A percentile compares a stretch with the other conserved stretches of the same genome.
Evolutionary conservation across 2,329 filamentous ascomycete genomes (phyloP).

Genomic region (Paecilomyces sp.): DNA sequence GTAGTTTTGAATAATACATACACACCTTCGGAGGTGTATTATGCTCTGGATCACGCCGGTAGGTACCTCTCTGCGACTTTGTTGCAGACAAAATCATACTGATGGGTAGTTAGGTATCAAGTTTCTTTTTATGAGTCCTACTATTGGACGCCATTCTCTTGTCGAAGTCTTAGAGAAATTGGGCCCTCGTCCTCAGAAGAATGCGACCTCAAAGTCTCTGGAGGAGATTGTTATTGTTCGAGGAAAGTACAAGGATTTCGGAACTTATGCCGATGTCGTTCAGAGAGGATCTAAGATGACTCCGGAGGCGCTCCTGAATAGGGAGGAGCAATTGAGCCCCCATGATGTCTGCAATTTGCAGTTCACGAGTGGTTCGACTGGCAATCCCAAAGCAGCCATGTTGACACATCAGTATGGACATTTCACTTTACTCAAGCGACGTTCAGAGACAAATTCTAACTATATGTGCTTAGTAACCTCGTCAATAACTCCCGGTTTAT

Average conservation of each 20-base stretch:
- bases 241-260: constrained; percentile 48
- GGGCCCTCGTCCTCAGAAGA: constrained; percentile 16
- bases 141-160: constrained; percentile 61
- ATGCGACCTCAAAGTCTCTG: constrained; percentile 28
- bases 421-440: background rate
- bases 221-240: constrained; percentile 55
- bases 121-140: constrained; percentile 64
- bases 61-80: constrained; percentile 14
- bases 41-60: constrained; percentile 65
- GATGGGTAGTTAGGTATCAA: constrained; percentile 15
- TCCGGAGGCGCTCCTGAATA: constrained; percentile 45
- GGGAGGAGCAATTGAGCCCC: constrained; percentile 51
- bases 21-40: constrained; percentile 63
- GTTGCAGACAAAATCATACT: background rate
- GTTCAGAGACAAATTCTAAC: background rate
- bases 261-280: constrained; percentile 55
- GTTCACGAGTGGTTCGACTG: constrained; percentile 69
- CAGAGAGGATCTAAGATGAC: constrained; percentile 44
- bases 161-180: constrained; percentile 51
- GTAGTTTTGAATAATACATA: constrained; percentile 81
- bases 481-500: constrained; percentile 58
- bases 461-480: constrained; percentile 9
- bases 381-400: constrained; percentile 67
- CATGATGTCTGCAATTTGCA: constrained; percentile 67
- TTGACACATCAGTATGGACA: constrained; percentile 56